Base-by-base conservation (phyloP, 2,329 filamentous ascomycete genomes). In the Colletotrichum tropicale region DNA sequence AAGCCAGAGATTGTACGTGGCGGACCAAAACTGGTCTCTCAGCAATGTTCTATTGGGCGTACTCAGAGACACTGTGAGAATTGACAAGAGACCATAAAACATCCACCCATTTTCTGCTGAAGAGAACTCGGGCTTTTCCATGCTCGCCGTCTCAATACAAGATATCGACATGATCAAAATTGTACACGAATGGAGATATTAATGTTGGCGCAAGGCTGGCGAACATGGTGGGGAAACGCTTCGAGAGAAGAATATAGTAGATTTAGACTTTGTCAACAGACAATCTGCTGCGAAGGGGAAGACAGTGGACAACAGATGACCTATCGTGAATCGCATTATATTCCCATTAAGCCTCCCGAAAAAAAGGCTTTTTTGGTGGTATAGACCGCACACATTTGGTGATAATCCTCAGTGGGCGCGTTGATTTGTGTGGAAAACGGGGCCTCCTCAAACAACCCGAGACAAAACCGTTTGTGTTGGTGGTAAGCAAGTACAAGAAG, bases 401-500 rank as follows among this genome's bases (percentile, higher is more conserved):
- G 30, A 38, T 69, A 64, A 84, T 85, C 81, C 82, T 81, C 80
- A 78, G 78, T 81, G 82, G 78, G 79, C 80, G 80, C 18, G 36
- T 70, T 43, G 58, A 62, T 62, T 62, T 62, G 58, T 62, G 58
- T 36, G 38, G 43, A 55, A 62, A 58, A 66, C 69, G 58, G 32
- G 18, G 62, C 62, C 48, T 58, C 66, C 43, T 55, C 65, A 32
- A 75, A 62, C 55, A 62, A 75, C 71, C 74, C 61, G 71, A 66
- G 68, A 80, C 77, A 82, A 80, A 80, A 76, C 74, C 74, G 74
- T 74, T 68, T 48, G 70, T n/a, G 38, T 65, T 58, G 38, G 79
- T 82, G 80, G 84, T 81, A 84, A 85, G 81, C 84, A 84, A 83
- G 82, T 86, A 87, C 85, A 87, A 86, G 83, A 86, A 86, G 61